Percentiles rank a stretch among this genome's conserved stretches.
Evolutionary conservation across 305 asterid species (phyloP).

Genomic region (Ilex paraguariensis): DNA sequence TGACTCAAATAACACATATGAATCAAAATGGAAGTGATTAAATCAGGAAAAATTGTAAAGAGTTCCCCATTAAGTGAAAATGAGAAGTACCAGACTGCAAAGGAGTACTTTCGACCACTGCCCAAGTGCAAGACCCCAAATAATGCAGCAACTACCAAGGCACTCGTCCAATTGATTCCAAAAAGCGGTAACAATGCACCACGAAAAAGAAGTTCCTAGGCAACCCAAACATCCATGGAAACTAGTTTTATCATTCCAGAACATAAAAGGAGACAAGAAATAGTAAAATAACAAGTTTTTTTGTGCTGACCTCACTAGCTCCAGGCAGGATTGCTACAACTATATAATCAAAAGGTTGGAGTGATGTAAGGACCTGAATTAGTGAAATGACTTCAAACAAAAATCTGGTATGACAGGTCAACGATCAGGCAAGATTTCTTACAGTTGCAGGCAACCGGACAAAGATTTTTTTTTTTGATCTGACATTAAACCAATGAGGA

Average conservation of each 20-base stretch:
- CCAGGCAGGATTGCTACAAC: conserved; percentile 86
- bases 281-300: neutral
- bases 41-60: neutral
- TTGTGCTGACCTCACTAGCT: conserved; percentile 54
- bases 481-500: neutral
- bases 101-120: conserved; percentile 84
- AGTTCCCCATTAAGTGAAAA: neutral
- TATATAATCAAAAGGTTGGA: conserved; percentile 77
- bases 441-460: too few species aligned
- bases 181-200: conserved; percentile 78
- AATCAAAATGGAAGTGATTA: neutral
- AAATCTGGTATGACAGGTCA: neutral
- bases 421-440: too few species aligned
- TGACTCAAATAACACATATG: neutral
- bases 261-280: neutral
- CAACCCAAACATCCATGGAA: conserved; percentile 11
- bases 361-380: conserved; percentile 66
- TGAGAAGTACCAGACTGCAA: conserved; percentile 61
- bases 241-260: conserved; percentile 5
- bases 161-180: conserved; percentile 50
- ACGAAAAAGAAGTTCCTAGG: conserved; percentile 83
- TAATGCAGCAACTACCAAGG: conserved; percentile 54
- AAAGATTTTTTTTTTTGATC: too few species aligned
- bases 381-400: conserved; percentile 10
- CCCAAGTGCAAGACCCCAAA: conserved; percentile 83